A percentile compares a stretch with the other conserved stretches of the same genome.
These are phyloP conservation scores for Escovopsis sp. DNA, from an alignment of 2,329 filamentous ascomycete genomes.

Conservation along the genomic window DNA sequence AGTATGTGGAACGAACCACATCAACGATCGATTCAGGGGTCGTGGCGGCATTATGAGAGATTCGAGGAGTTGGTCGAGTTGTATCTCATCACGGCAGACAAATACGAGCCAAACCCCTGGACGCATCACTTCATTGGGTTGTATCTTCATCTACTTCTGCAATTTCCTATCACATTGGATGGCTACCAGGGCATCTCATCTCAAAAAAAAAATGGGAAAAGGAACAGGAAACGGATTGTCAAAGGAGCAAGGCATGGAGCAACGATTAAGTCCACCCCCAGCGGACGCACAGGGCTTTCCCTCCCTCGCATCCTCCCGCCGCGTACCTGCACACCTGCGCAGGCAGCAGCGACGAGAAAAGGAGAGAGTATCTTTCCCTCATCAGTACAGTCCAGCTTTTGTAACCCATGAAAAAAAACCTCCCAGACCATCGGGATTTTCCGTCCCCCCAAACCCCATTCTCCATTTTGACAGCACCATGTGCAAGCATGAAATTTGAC, in stretches of 20 bases:
- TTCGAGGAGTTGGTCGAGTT: no score
- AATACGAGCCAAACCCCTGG: neutral
- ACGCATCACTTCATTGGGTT: neutral
- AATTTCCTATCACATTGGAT: conserved; percentile 2
- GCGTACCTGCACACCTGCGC: conserved; percentile 8
- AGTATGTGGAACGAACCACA: no score
- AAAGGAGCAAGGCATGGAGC: conserved; percentile 38
- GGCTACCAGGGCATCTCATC: conserved; percentile 14
- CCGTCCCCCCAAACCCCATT: conserved; percentile 6
- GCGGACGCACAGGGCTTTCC: conserved; percentile 96
- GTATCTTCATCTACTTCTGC: no score
- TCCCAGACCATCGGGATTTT: neutral
- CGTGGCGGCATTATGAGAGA: no score
- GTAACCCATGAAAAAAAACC: conserved; percentile 9
- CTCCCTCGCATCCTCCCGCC: conserved; percentile 34
- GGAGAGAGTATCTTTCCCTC: conserved; percentile 95
- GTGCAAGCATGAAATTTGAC: no score
- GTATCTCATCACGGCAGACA: no score
- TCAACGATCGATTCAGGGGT: no score
- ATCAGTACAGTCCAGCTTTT: conserved; percentile 50
- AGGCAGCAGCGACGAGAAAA: no score
- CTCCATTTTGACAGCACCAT: neutral
- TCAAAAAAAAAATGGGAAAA: conserved; percentile 4
- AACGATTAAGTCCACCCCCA: conserved; percentile 84
- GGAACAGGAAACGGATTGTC: neutral